Conservation (phyloP, 1,139 yeast genomes). For the Sugiyamaella xylanicola region DNA sequence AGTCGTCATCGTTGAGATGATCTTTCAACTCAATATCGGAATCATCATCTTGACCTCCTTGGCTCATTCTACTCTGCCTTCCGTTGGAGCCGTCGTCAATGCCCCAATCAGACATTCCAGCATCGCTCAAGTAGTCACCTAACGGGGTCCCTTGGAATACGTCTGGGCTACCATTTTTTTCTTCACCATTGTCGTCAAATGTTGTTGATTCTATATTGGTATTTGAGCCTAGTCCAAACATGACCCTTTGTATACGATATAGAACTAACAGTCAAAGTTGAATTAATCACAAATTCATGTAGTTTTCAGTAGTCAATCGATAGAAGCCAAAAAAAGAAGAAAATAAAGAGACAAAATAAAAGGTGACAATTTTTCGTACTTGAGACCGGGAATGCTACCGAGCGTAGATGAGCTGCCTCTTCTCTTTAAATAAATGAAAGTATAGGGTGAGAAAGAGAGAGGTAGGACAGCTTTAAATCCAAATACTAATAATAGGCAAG, state of each 20-base stretch:
- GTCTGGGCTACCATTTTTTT: slow-evolving; percentile 20
- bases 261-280: no score
- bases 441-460: slow-evolving; percentile 10
- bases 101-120: slow-evolving; percentile 40
- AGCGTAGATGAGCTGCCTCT: neutral
- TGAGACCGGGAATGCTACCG: neutral
- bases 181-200: no score
- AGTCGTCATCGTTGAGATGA: slow-evolving; percentile 16
- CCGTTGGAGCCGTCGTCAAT: slow-evolving; percentile 28
- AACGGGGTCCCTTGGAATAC: slow-evolving; percentile 41
- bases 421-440: slow-evolving; percentile 9
- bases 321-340: no score
- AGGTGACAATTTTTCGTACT: no score
- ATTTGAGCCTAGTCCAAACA: no score
- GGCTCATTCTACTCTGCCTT: slow-evolving; percentile 8
- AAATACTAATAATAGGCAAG: neutral
- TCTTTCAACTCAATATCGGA: slow-evolving; percentile 3
- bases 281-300: no score
- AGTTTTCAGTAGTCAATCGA: no score
- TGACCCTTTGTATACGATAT: no score
- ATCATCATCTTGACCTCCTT: slow-evolving; percentile 7
- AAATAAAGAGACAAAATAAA: no score
- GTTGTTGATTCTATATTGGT: no score
- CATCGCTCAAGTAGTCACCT: slow-evolving; percentile 37
- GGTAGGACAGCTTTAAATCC: neutral